Percentiles rank a stretch among this genome's conserved stretches.
Conservation (phyloP, 2,329 filamentous ascomycete genomes). For the Trichoderma sp. region DNA sequence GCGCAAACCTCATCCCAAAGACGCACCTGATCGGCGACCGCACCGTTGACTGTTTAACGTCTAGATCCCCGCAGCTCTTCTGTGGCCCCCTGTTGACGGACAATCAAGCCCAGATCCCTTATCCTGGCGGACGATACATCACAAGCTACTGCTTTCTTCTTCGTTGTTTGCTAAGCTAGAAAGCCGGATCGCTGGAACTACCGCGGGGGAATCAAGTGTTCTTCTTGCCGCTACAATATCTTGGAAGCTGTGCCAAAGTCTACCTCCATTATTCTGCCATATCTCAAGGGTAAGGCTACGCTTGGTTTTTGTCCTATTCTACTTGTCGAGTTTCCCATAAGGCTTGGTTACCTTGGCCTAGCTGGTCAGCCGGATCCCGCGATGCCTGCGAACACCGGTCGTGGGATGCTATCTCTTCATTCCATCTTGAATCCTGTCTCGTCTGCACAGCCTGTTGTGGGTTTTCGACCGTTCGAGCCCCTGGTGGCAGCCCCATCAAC, state of each 20-base stretch:
- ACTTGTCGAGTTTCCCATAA: background rate
- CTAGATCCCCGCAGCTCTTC: conserved; percentile 9
- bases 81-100: conserved; percentile 19
- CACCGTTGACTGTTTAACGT: background rate
- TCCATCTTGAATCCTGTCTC: conserved; percentile 67
- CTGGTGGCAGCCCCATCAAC: conserved; percentile 4
- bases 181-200: conserved; percentile 33
- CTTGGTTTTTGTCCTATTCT: background rate
- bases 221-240: conserved; percentile 34
- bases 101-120: conserved; percentile 6
- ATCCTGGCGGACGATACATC: background rate
- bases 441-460: conserved; percentile 43
- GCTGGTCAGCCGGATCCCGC: background rate
- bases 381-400: conserved; percentile 31
- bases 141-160: background rate
- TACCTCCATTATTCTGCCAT: background rate
- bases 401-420: conserved; percentile 64
- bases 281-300: background rate
- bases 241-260: conserved; percentile 36
- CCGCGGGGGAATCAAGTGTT: conserved; percentile 31
- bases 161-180: conserved; percentile 37
- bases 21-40: conserved; percentile 10
- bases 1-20: conserved; percentile 16
- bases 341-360: conserved; percentile 15
- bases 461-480: conserved; percentile 46